These are phyloP conservation scores for Phylloporus rhodoxanthus DNA, from an alignment of 768 basidiomycete genomes.

Conservation along the genomic window DNA sequence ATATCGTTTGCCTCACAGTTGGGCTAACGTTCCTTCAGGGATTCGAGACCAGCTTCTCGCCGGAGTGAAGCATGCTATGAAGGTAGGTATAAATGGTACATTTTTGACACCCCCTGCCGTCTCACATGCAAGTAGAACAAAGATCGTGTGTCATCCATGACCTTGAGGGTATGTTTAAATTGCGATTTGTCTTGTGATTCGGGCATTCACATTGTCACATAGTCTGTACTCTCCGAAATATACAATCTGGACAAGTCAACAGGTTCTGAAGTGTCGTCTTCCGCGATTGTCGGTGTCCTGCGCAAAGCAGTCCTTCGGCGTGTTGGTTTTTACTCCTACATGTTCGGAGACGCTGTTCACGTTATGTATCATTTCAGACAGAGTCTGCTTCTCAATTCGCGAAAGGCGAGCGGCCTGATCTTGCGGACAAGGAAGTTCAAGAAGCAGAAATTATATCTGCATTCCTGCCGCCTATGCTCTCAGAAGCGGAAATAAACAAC, in stretches of 20 bases:
- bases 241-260: slow-evolving; percentile 59
- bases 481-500: slow-evolving; percentile 50
- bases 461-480: slow-evolving; percentile 56
- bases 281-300: slow-evolving; percentile 47
- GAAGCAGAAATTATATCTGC: slow-evolving; percentile 52
- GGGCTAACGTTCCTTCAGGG: slow-evolving; percentile 31
- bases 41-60: slow-evolving; percentile 46
- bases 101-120: neutral
- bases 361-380: slow-evolving; percentile 32
- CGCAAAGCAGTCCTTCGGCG: slow-evolving; percentile 54
- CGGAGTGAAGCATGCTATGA: slow-evolving; percentile 64
- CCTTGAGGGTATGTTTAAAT: slow-evolving; percentile 44
- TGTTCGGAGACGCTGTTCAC: slow-evolving; percentile 5
- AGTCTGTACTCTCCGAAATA: slow-evolving; percentile 69
- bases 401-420: slow-evolving; percentile 54
- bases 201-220: neutral
- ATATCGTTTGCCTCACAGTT: neutral
- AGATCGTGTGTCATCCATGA: slow-evolving; percentile 51
- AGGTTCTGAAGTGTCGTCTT: slow-evolving; percentile 38
- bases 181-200: neutral
- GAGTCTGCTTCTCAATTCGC: slow-evolving; percentile 55
- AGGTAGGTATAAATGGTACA: slow-evolving; percentile 37
- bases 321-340: slow-evolving; percentile 36
- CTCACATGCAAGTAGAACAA: slow-evolving; percentile 40
- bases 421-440: slow-evolving; percentile 54